Base-by-base conservation (phyloP, 2,329 filamentous ascomycete species). In the Aspergillus uvarum region DNA sequence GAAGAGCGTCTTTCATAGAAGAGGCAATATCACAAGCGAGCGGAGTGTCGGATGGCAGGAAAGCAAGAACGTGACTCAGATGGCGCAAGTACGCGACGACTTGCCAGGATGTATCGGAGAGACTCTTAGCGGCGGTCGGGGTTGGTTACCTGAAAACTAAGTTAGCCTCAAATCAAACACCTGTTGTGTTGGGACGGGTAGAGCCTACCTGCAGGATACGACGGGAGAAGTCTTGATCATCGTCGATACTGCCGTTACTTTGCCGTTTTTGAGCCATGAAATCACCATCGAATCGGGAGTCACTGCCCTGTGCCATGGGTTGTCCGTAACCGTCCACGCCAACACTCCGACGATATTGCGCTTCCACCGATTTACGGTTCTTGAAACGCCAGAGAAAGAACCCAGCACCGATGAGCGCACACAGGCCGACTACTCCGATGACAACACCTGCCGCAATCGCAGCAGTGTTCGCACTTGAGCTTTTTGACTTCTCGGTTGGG, bases 201-300 rank as follows among this genome's bases (percentile, higher is more conserved):
- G 22, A 42, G 19, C 58, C 67, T 84, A 96, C 94, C 87, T 96
- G 91, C 73, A 98, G 85, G 77, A 98, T 97, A 79, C 91, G 90
- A 79, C 94, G 87, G 64, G 94, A 97, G 80, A 96, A 98, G 76
- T 98, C 94, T 78, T 96, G 88, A 78, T 97, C 96, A 76, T 98
- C 94, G 55, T 93, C 94, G 76, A 98, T 97, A 77, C 93, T 97
- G 68, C 94, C 94, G 71, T 95, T 91, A 78, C 94, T 97, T 80
- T 94, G 85, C 77, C 93, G 87, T 72, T 92, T 85, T 68, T 92
- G 86, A 60, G 89, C 88, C 84, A 96, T 88, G 65, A 92, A 85
- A 59, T 83, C 88, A 7, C 92, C 92, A 66, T 98, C 94, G 59
- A 97, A 86, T 58, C 94, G 87, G 47, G 90, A 88, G 73, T 98